A percentile compares a stretch with the other conserved stretches of the same genome.
phyloP scores from a whole-genome alignment of 164 flowering plant genomes.

The Annona cherimola region DNA sequence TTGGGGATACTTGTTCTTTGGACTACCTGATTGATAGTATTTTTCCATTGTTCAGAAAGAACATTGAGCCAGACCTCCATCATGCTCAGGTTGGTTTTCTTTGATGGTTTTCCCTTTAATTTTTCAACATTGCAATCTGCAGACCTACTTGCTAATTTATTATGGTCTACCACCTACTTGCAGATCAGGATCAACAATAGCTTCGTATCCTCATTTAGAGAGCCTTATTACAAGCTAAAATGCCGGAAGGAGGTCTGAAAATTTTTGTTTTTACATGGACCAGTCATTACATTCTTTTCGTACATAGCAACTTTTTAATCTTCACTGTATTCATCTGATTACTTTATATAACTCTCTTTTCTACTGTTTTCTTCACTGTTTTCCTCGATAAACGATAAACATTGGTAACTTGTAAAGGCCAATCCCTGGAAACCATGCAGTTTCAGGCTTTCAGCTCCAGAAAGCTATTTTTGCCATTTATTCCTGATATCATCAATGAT shows the following conservation, averaged over 20 bases:
- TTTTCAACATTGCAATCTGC: neutral
- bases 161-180: slow-evolving; percentile 22
- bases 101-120: neutral
- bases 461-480: too few species aligned
- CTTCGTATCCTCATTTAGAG: slow-evolving; percentile 94
- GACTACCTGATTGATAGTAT: slow-evolving; percentile 95
- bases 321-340: neutral
- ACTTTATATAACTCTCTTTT: too few species aligned
- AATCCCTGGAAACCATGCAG: too few species aligned
- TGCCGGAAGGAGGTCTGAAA: slow-evolving; percentile 45
- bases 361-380: neutral
- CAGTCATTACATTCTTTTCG: neutral
- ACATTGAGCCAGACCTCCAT: slow-evolving; percentile 98
- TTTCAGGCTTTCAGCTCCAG: too few species aligned
- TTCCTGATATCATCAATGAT: too few species aligned
- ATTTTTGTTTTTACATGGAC: neutral
- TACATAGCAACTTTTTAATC: neutral
- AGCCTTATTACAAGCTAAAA: slow-evolving; percentile 94
- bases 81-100: slow-evolving; percentile 84
- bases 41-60: slow-evolving; percentile 94
- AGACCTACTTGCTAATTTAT: slow-evolving; percentile 1
- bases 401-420: too few species aligned
- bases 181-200: slow-evolving; percentile 99
- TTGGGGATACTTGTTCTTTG: slow-evolving; percentile 90
- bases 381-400: neutral